Base-by-base conservation (phyloP, 1,139 yeast species). In the Hemisphaericaspora subhashii region DNA sequence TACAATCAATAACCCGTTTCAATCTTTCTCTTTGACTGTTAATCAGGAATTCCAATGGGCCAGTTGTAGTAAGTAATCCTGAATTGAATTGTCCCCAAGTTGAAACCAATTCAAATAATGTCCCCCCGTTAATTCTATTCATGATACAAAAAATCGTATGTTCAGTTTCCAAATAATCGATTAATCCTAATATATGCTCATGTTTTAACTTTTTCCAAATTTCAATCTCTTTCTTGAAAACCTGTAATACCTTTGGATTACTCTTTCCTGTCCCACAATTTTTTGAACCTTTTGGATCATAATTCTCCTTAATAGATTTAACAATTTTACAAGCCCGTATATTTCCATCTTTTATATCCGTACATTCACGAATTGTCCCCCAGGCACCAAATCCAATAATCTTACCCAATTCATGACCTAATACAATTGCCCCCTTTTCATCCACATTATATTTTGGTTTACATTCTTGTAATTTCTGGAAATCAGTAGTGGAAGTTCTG, bases 321-420 rank as follows among this genome's bases (percentile, higher is more conserved):
- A 89, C 89, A 33, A 89, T 81, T 57, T 89, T 89, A 52, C 88
- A 81, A 1, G 96, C 97, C 46, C 76, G 72, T 1, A 72, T 62
- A 5, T 64, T 62, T 1, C 81, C 81, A 35, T 64, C 61, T 15
- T 48, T 36, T 8, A 46, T 38, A 23, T 58, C 64, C 33, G 53
- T 54, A 46, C 94, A 87, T 57, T 86, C 94, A 44, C 95, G 68
- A n/a, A 90, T 85, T 24, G 85, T 77, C 3, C 96, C 95, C 85
- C 94, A 89, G 0, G 96, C 95, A 8, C 98, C 98, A 55, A 78
- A 79, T 1, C 96, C 96, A 46, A 89, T 82, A n/a, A 84, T 76
- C 48, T 79, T 81, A 0, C 95, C 96, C 30, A 85, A 55, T 30
- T 66, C 75, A 62, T 82, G 79, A 9, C 74, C 78, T 66, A 83